A percentile compares a stretch with the other conserved stretches of the same genome.
Evolutionary conservation across 2,329 filamentous ascomycete species (phyloP).

Genomic region (Alternaria sp.): DNA sequence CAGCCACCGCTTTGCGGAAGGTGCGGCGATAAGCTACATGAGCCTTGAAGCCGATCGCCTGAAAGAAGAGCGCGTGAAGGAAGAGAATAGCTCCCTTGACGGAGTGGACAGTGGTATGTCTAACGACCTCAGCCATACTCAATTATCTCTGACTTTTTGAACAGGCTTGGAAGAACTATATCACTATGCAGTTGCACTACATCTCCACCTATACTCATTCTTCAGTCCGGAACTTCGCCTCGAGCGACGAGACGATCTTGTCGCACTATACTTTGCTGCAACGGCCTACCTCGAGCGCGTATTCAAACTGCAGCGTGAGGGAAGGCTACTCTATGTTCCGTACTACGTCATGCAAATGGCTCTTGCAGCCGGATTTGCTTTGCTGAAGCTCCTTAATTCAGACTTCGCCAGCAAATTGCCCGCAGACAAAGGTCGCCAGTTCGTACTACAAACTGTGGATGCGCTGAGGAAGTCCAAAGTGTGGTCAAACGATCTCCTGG

Average conservation of each 20-base stretch:
- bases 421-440: conserved; percentile 72
- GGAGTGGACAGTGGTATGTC: conserved; percentile 45
- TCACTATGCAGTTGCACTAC: conserved; percentile 75
- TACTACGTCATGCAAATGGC: conserved; percentile 88
- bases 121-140: background rate
- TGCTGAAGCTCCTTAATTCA: conserved; percentile 78
- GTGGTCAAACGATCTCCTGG: conserved; percentile 79
- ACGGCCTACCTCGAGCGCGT: conserved; percentile 70
- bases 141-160: conserved; percentile 41
- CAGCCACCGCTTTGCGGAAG: conserved; percentile 42
- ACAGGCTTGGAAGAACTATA: conserved; percentile 65
- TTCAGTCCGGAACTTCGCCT: conserved; percentile 78
- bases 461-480: conserved; percentile 77
- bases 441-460: conserved; percentile 75
- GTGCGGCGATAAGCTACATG: conserved; percentile 45
- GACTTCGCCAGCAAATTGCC: conserved; percentile 71
- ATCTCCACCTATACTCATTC: conserved; percentile 80
- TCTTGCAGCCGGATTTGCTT: conserved; percentile 78
- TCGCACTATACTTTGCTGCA: conserved; percentile 77
- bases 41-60: conserved; percentile 47
- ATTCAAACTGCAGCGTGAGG: conserved; percentile 62
- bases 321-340: conserved; percentile 70
- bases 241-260: conserved; percentile 67
- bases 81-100: conserved; percentile 34
- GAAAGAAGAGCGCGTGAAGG: conserved; percentile 43